These are phyloP conservation scores for Tilletia horrida DNA, from an alignment of 1,284 basidiomycete species.

Conservation along the genomic window DNA sequence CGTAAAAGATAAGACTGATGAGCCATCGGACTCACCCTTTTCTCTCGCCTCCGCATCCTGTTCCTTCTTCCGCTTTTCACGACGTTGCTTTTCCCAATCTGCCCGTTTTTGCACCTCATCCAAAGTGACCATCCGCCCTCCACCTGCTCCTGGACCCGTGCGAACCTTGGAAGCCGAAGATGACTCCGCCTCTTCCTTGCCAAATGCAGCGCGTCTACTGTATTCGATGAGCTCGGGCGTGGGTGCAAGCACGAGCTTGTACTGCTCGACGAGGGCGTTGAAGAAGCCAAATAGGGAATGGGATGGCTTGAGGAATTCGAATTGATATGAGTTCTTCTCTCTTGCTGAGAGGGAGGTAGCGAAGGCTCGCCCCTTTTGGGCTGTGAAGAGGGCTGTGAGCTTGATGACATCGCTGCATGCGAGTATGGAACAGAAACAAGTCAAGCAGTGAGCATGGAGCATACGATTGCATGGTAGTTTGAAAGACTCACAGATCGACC, in stretches of 20 bases:
- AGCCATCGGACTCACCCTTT: slow-evolving; percentile 20
- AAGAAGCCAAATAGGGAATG: slow-evolving; percentile 96
- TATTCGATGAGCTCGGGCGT: slow-evolving; percentile 70
- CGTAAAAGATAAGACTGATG: neutral
- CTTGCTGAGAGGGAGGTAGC: slow-evolving; percentile 76
- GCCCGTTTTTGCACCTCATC: slow-evolving; percentile 73
- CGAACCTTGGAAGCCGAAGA: neutral
- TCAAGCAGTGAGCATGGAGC: slow-evolving; percentile 35
- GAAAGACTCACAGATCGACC: slow-evolving; percentile 74
- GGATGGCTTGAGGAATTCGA: slow-evolving; percentile 91
- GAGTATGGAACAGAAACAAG: slow-evolving; percentile 32
- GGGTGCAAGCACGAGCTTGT: slow-evolving; percentile 84
- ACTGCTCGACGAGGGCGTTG: slow-evolving; percentile 94
- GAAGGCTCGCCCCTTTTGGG: slow-evolving; percentile 82
- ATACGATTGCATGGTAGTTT: neutral
- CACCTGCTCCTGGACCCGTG: slow-evolving; percentile 36
- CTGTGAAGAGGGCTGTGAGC: slow-evolving; percentile 91
- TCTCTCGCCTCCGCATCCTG: slow-evolving; percentile 75
- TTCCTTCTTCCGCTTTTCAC: slow-evolving; percentile 78
- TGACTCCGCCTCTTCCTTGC: neutral
- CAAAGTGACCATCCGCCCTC: slow-evolving; percentile 67
- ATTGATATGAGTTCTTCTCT: slow-evolving; percentile 93
- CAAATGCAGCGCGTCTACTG: neutral
- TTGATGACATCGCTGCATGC: slow-evolving; percentile 56
- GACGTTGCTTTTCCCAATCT: slow-evolving; percentile 79